phyloP scores from a whole-genome alignment of 2,329 filamentous ascomycete genomes.

The Hypomyces rosellus region DNA sequence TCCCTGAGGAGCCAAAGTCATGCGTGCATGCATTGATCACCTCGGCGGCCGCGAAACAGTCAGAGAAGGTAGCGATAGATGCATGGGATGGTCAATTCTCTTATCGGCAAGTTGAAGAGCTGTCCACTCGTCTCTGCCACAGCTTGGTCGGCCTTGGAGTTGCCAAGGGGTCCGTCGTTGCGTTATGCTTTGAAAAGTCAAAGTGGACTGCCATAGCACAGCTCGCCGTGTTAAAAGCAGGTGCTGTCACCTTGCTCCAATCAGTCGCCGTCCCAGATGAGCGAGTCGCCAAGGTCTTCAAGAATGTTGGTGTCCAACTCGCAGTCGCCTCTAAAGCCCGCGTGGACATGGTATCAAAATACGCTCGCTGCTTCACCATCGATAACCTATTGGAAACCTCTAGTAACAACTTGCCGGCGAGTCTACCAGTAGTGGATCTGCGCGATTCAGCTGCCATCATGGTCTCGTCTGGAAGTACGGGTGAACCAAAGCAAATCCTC shows the following conservation, averaged over 20 bases:
- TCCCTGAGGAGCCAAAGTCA: background rate
- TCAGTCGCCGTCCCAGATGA: constrained; percentile 2
- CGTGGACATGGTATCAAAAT: background rate
- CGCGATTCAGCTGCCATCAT: constrained; percentile 5
- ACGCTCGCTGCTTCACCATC: background rate
- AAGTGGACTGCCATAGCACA: constrained; percentile 4
- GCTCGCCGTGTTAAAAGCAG: constrained; percentile 4
- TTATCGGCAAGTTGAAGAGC: constrained; percentile 1
- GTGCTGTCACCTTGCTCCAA: constrained; percentile 1
- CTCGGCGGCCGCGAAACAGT: background rate
- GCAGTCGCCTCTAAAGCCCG: constrained; percentile 3
- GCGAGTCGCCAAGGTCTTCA: constrained; percentile 1
- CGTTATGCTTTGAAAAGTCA: constrained; percentile 6
- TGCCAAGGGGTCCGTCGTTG: constrained; percentile 3
- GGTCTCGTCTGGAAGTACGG: constrained; percentile 7
- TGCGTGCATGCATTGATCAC: constrained; percentile 1
- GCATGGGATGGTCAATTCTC: constrained; percentile 7
- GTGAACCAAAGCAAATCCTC: constrained; percentile 7
- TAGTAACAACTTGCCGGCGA: background rate
- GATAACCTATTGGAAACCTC: background rate
- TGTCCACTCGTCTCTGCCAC: background rate
- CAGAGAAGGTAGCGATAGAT: constrained; percentile 1
- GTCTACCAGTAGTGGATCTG: background rate
- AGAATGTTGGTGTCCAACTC: constrained; percentile 1
- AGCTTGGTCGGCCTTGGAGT: constrained; percentile 1